Evolutionary conservation across 352 stramenopile genomes (phyloP), one percentile per base, ranked within the genome.

Genomic region (Heterotrichella gracilis): DNA sequence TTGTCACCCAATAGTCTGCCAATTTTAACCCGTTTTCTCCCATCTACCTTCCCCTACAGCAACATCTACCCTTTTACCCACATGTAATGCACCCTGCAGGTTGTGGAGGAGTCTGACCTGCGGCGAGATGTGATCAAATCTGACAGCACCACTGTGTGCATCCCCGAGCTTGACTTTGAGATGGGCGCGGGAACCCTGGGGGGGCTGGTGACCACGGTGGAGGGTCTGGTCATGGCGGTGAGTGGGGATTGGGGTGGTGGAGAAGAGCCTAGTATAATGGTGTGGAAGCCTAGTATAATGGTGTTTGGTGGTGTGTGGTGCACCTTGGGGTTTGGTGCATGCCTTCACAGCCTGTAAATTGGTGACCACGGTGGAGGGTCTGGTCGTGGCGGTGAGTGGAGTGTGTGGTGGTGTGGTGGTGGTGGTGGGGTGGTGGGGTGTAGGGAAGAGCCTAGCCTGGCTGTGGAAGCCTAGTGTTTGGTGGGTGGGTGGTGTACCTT

Each of bases 181-280:
- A 79, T 93, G 73, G 76, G 81, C 20, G 80, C 87, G 69, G 85
- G 85, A 13, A 86, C 84, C 21, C 73, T 93, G 0, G 84, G 81
- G 72, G 85, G 85, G 22, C 67, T 94, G 14, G 93, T 93, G 74
- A 90, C 85, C 19, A 93, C 85, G 9, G 78, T 94, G n/a, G 85
- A 94, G 73, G 86, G 86, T 24, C 72, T 92, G 24, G 73, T 94
- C 0, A 76, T 82, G 40, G 85, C 87, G 73, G 82, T 94, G 63
- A 76, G 79, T 22, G 79, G 86, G 70, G 79, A 80, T 25, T 79
- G 93, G 32, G 76, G 79, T 20, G 73, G 80, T 24, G 79, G 78
- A 14, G 87, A 89, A 76, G 82, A 2, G 70, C 41, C 75, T 78
- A 73, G 72, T 64, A 4, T n/a, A 70, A 13, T 24, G 78, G 76